Percentiles rank a stretch among this genome's conserved stretches.
These are phyloP conservation scores for Ophiostoma tasmaniense DNA, from an alignment of 2,329 filamentous ascomycete species.

Conservation along the genomic window DNA sequence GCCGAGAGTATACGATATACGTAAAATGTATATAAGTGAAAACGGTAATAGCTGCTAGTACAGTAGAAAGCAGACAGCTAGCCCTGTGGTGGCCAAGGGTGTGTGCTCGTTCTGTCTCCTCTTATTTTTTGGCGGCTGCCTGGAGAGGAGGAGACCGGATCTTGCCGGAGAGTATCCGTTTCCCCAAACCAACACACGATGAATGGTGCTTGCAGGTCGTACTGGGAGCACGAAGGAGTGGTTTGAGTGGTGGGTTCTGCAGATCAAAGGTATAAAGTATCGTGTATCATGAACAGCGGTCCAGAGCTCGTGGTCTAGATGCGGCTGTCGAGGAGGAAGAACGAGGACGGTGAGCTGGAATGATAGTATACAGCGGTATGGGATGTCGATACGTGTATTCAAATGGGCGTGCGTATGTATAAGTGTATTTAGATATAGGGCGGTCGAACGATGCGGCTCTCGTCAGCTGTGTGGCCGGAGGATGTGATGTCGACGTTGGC, in stretches of 20 bases:
- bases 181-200: background rate
- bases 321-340: background rate
- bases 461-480: background rate
- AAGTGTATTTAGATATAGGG: background rate
- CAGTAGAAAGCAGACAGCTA: background rate
- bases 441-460: background rate
- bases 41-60: background rate
- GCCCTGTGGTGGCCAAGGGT: background rate
- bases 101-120: background rate
- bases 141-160: conserved; percentile 10
- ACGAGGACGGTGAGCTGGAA: background rate
- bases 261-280: background rate
- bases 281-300: background rate
- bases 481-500: background rate
- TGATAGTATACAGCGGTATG: background rate
- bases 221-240: background rate
- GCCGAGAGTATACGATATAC: background rate
- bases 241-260: background rate
- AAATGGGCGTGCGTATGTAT: background rate
- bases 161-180: conserved; percentile 2
- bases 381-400: background rate
- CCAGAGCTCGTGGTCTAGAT: background rate
- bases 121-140: conserved; percentile 16
- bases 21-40: background rate
- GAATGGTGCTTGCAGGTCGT: background rate